Evolutionary conservation across 108 stramenopile species (phyloP), one percentile per base, ranked within the genome.

Genomic region (Skeletonema potamos): DNA sequence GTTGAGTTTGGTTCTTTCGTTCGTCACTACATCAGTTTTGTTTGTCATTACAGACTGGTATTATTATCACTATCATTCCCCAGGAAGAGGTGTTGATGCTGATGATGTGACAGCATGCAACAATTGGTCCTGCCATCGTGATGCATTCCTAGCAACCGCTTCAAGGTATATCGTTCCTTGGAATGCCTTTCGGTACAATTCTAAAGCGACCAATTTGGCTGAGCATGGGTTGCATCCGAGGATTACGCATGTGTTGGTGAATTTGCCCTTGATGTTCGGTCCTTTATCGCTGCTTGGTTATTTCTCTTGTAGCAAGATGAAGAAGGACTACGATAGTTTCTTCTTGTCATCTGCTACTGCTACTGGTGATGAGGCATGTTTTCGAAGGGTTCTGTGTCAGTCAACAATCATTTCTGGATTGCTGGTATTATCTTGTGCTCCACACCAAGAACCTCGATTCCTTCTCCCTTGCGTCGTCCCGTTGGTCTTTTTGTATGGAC

Each of bases 361-460:
- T n/a, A n/a, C n/a, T n/a, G n/a, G n/a, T n/a, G n/a, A n/a, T n/a
- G 18, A 24, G 34, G 18, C 17, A 72, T 15, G n/a, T 20, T 26
- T 41, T 41, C 15, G 43, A 36, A 36, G 27, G 13, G 60, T 37
- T 12, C 64, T 46, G 18, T 86, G 72, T 65, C 59, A 55, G 37
- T 76, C 59, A 64, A 72, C 63, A 5, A 65, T 92, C 28, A 6
- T 85, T 9, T 72, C 62, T 39, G 88, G 88, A 20, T 69, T 92
- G 3, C 54, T 76, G 20, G 62, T 86, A 3, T 70, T 92, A 8
- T 92, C 92, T 2, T 74, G 73, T 66, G 89, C 92, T 11, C 92
- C 92, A 6, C 92, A 92, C 61, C 92, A 92, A 78, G 92, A 92
- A 75, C 92, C 92, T 12, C 82, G 92, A 66, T 92, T 92, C 56